phyloP scores from a whole-genome alignment of 2,329 filamentous ascomycete genomes.

The Kalaharituber pfeilii region DNA sequence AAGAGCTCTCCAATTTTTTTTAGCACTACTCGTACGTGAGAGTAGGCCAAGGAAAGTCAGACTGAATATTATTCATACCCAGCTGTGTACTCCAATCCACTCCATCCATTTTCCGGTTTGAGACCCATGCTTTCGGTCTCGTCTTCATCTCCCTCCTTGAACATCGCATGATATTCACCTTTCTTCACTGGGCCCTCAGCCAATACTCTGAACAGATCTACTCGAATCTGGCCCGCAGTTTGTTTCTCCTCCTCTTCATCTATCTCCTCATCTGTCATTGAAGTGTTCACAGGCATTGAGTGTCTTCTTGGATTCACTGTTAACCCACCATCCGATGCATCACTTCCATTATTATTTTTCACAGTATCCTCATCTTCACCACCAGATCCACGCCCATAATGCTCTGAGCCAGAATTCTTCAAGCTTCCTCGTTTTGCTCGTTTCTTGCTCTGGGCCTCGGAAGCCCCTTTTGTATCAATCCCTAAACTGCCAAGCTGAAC shows the following conservation, averaged over 20 bases:
- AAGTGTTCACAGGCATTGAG: conserved; percentile 26
- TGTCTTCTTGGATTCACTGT: conserved; percentile 9
- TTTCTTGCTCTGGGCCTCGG: background rate
- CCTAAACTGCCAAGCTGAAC: conserved; percentile 93
- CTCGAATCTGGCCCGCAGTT: conserved; percentile 93
- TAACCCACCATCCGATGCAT: conserved; percentile 17
- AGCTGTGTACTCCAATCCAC: conserved; percentile 83
- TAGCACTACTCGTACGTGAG: too few relatives aligned
- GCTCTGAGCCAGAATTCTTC: conserved; percentile 43
- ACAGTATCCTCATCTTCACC: conserved; percentile 36
- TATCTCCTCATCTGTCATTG: conserved; percentile 47
- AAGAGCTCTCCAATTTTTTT: background rate
- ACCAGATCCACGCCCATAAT: conserved; percentile 43
- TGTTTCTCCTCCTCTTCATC: conserved; percentile 81
- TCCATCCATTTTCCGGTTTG: conserved; percentile 33
- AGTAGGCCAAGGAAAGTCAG: background rate
- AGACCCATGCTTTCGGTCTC: conserved; percentile 40
- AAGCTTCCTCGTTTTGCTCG: background rate
- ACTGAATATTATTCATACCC: conserved; percentile 10
- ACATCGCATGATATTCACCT: conserved; percentile 94
- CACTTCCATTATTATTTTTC: conserved; percentile 26
- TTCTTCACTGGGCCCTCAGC: conserved; percentile 95
- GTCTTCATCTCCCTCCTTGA: conserved; percentile 90
- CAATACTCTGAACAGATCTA: conserved; percentile 85
- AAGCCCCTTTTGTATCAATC: conserved; percentile 45